A percentile compares a stretch with the other conserved stretches of the same genome.
These are phyloP conservation scores for Pythium coloratum DNA, from an alignment of 352 stramenopile species.

Conservation along the genomic window DNA sequence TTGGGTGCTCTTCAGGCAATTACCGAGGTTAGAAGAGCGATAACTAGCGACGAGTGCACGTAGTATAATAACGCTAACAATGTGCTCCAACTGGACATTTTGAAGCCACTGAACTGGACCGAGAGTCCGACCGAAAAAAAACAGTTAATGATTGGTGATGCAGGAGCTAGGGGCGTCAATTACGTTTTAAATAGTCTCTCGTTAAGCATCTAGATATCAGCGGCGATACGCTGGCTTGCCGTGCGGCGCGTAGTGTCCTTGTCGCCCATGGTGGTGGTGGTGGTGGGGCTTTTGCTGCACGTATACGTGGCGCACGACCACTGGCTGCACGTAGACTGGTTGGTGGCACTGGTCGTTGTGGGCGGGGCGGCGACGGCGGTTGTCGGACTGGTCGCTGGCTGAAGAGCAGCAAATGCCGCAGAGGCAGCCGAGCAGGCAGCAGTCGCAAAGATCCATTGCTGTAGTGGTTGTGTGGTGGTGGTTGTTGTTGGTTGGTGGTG, in stretches of 20 bases:
- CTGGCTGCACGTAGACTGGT: conserved; percentile 10
- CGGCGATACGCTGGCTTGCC: conserved; percentile 1
- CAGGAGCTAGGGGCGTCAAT: too few relatives aligned
- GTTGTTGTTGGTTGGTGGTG: neutral
- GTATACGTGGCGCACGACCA: conserved; percentile 6
- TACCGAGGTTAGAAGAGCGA: too few relatives aligned
- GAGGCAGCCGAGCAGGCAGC: conserved; percentile 16
- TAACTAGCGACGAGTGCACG: too few relatives aligned
- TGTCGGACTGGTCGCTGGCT: neutral
- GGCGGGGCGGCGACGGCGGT: neutral
- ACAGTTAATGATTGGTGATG: too few relatives aligned
- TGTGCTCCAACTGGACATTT: too few relatives aligned
- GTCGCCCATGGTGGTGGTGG: too few relatives aligned
- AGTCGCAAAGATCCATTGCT: conserved; percentile 11
- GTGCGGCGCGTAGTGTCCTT: too few relatives aligned
- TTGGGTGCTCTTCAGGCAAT: too few relatives aligned
- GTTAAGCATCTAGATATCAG: neutral
- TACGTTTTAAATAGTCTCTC: too few relatives aligned
- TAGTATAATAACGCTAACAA: too few relatives aligned
- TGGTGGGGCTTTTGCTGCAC: conserved; percentile 1
- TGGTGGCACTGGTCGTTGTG: conserved; percentile 6
- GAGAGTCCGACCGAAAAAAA: too few relatives aligned
- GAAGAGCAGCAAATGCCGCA: conserved; percentile 6
- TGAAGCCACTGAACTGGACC: too few relatives aligned
- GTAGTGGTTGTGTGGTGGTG: neutral